Conservation (phyloP, 139 green algal species). For the Ettlia oleoabundans region DNA sequence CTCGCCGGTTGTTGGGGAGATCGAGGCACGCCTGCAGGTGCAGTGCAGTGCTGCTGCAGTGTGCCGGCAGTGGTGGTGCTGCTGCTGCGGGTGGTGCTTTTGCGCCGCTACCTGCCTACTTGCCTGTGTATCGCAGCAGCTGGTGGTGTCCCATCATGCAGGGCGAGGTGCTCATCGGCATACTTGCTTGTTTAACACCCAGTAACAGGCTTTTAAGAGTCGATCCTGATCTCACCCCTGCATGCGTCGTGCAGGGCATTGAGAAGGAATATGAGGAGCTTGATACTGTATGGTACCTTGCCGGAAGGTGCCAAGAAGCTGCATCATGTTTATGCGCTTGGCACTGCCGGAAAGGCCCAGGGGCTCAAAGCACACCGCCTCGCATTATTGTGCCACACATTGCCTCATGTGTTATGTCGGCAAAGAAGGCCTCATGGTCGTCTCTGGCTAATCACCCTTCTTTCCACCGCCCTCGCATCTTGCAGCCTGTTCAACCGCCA, state of each 20-base stretch:
- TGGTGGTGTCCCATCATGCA: no score
- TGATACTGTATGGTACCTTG: slow-evolving; percentile 92
- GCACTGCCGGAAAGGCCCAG: neutral
- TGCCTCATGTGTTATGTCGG: no score
- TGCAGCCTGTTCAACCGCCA: slow-evolving; percentile 66
- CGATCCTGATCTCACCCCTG: no score
- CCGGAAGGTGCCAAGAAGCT: slow-evolving; percentile 15
- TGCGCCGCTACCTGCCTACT: no score
- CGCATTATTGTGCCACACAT: no score
- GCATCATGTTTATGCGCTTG: neutral
- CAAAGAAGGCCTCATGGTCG: no score
- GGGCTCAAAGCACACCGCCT: no score
- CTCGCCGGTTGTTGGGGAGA: slow-evolving; percentile 74
- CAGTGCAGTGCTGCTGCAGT: neutral
- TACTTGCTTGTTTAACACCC: no score
- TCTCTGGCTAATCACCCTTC: neutral
- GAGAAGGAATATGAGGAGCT: slow-evolving; percentile 88
- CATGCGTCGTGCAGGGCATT: slow-evolving; percentile 63
- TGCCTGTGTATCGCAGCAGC: no score
- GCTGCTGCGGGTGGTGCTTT: slow-evolving; percentile 1
- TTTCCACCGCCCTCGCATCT: neutral
- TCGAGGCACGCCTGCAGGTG: slow-evolving; percentile 66
- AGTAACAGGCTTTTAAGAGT: no score
- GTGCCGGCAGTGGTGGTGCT: neutral
- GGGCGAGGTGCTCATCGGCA: no score